Conservation (phyloP, 306 rosid species). For the Quercus berberidifolia region DNA sequence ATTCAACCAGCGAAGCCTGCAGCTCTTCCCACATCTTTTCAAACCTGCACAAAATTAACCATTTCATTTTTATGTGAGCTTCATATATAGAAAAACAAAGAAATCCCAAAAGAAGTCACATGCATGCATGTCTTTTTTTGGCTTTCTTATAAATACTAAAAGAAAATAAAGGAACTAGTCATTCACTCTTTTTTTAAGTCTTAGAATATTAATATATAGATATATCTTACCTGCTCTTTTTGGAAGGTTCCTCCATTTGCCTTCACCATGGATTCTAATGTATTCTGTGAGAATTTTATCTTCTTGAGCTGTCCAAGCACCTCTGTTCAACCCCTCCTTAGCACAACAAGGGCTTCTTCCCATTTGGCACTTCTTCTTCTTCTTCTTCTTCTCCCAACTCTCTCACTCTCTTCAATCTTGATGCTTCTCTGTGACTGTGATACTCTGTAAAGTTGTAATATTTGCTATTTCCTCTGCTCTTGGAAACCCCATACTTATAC, state of each 20-base stretch:
- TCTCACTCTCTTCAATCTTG: background rate
- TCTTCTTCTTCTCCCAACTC: background rate
- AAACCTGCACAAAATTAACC: background rate
- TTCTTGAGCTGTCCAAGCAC: conserved; percentile 1
- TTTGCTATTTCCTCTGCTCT: background rate
- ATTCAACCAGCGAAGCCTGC: conserved; percentile 7
- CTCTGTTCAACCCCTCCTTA: conserved; percentile 1
- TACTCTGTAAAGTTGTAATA: background rate
- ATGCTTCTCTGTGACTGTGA: background rate
- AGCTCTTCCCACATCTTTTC: conserved; percentile 11
- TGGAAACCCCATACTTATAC: too few relatives aligned
- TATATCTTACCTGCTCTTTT: background rate
- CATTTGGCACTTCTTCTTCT: background rate
- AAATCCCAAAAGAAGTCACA: background rate
- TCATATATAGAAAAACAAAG: background rate
- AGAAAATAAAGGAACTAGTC: too few relatives aligned
- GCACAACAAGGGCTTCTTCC: conserved; percentile 1
- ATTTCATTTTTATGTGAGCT: background rate
- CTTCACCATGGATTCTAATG: background rate
- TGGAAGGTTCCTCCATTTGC: conserved; percentile 1
- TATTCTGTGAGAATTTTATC: background rate
- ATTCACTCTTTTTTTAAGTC: too few relatives aligned
- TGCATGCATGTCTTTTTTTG: too few relatives aligned
- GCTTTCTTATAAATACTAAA: too few relatives aligned
- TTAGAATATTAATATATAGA: background rate